Base-by-base conservation (phyloP, 2,329 filamentous ascomycete species). In the Bipolaris cookei region DNA sequence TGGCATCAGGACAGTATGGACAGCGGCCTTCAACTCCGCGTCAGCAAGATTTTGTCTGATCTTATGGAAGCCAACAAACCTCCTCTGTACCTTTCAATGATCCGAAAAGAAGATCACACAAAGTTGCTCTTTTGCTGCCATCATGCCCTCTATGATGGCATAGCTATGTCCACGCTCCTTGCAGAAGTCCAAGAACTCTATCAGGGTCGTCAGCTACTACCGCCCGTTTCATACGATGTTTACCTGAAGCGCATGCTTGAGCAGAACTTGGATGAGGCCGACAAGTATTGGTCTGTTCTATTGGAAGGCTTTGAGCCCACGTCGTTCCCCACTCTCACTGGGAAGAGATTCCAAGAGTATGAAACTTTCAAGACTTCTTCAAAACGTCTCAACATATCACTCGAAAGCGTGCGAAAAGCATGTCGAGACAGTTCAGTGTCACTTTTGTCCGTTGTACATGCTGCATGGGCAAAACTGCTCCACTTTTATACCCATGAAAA, bases 141-240 rank as follows among this genome's bases (percentile, higher is more conserved):
- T 66, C 93, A 97, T 76, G 90, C 91, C 1, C 79, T 97, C 0
- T 96, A 97, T 66, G 93, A 97, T 75, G 93, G 90, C 0, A 86
- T 89, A 34, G 91, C 92, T 0, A 89, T 97, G 68, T 79, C 82
- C 0, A 80, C 82, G 7, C 79, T 97, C 0, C 82, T 94, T 21
- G 75, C 84, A 0, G 92, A 97, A 67, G 79, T 96, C 1, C 87
- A 95, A 66, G 72, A 79, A 1, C 61, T 85, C 3, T 86, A 88
- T 32, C 59, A 73, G 1, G 82, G 81, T 0, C 50, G 76, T 0
- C 6, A 65, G 0, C 76, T 95, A 1, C 75, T 79, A 0, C 59
- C 79, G 0, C 72, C 85, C 0, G 76, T 86, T 0, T 72, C 83
- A 0, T 91, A 91, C 61, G 82, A 83, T 13, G 70, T 79, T 0